Conservation (phyloP, 345 rosid species). For the Linum lewisii region DNA sequence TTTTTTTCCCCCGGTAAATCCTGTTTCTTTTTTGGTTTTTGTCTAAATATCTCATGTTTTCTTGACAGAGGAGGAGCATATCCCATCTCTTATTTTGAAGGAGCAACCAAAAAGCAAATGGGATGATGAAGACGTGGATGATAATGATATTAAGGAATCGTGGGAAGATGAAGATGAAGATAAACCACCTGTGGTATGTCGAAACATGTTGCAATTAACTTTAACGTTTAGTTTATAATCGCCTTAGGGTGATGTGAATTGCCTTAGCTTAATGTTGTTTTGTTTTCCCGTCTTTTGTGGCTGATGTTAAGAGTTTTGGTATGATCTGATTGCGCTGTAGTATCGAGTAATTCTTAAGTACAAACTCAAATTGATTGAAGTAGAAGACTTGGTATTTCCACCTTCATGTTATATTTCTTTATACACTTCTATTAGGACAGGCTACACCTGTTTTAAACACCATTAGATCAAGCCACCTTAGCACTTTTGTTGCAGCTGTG, state of each 20-base stretch:
- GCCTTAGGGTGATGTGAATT: not conserved
- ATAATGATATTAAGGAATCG: constrained; percentile 78
- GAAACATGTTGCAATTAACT: constrained; percentile 8
- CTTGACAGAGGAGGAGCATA: constrained; percentile 48
- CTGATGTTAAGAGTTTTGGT: no score
- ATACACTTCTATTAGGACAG: no score
- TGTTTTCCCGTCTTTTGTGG: no score
- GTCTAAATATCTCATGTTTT: not conserved
- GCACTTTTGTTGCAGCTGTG: not conserved
- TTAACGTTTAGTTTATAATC: not conserved
- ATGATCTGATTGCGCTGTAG: no score
- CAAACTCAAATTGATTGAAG: no score
- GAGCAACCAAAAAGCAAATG: constrained; percentile 47
- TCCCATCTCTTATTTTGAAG: constrained; percentile 47
- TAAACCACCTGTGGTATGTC: constrained; percentile 60
- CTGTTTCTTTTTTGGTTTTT: not conserved
- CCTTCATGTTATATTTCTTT: no score
- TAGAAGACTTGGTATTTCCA: no score
- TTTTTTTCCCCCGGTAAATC: no score
- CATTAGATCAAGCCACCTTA: not conserved
- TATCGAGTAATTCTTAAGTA: no score
- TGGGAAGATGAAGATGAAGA: constrained; percentile 99
- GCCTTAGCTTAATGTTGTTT: no score
- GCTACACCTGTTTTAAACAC: no score
- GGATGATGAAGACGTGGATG: constrained; percentile 96